Percentiles rank a stretch among this genome's conserved stretches.
Conservation (phyloP, 1,284 basidiomycete genomes). For the Mycena sp. region DNA sequence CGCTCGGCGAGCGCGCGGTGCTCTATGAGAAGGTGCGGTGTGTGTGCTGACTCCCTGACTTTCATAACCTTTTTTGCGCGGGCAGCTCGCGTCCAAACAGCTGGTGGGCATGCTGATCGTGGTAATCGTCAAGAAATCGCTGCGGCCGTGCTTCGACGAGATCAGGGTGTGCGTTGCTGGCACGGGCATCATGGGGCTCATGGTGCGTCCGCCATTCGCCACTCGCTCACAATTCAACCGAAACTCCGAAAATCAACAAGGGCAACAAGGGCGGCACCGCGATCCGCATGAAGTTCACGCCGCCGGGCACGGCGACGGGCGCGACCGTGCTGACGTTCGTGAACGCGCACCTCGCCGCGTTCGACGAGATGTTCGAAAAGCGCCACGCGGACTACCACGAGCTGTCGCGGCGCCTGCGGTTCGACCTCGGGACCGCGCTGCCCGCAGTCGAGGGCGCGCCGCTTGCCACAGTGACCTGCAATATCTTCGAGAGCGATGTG, state of each 20-base stretch:
- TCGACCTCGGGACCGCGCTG: conserved; percentile 41
- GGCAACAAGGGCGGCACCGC: conserved; percentile 82
- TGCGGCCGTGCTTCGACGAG: conserved; percentile 61
- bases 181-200: conserved; percentile 76
- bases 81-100: conserved; percentile 76
- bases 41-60: too few species aligned
- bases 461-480: conserved; percentile 37
- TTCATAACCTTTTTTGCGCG: background rate
- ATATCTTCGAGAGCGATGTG: conserved; percentile 67
- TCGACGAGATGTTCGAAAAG: conserved; percentile 77
- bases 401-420: conserved; percentile 61
- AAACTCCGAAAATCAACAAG: conserved; percentile 44
- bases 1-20: conserved; percentile 71
- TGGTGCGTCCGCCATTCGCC: conserved; percentile 54
- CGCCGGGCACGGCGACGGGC: conserved; percentile 39
- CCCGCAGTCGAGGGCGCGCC: conserved; percentile 6
- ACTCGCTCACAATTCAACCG: too few species aligned
- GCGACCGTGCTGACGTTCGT: conserved; percentile 72
- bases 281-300: conserved; percentile 65
- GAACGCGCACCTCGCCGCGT: conserved; percentile 82
- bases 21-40: conserved; percentile 75
- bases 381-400: conserved; percentile 77
- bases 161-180: conserved; percentile 62
- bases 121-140: conserved; percentile 64
- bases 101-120: conserved; percentile 82